Evolutionary conservation across 1,284 basidiomycete genomes (phyloP).

Genomic region (Phellinidium pouzarii): DNA sequence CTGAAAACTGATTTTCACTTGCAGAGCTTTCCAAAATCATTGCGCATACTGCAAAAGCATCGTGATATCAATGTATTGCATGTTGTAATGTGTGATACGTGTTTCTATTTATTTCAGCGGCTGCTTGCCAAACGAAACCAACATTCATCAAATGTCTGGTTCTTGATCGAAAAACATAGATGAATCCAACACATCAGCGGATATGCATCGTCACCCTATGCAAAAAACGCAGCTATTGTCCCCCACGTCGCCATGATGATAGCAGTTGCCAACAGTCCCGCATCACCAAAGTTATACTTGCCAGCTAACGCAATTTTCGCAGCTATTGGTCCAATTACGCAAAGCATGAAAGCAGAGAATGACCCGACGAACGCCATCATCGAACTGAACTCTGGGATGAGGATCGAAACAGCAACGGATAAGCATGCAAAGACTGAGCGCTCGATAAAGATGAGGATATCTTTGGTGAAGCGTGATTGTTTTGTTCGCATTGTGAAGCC

Average conservation of each 20-base stretch:
- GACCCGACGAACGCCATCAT: conserved; percentile 90
- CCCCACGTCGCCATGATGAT: conserved; percentile 72
- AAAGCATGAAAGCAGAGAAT: conserved; percentile 80
- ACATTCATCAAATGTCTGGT: background rate
- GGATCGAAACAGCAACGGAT: conserved; percentile 66
- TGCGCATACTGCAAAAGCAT: conserved; percentile 52
- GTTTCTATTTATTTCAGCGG: background rate
- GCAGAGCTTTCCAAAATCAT: conserved; percentile 83
- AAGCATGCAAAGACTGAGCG: conserved; percentile 53
- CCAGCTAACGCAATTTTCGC: conserved; percentile 54
- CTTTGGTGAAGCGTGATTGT: conserved; percentile 31
- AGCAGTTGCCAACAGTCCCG: conserved; percentile 47
- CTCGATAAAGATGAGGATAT: conserved; percentile 47
- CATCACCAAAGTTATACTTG: conserved; percentile 46
- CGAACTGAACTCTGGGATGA: conserved; percentile 80
- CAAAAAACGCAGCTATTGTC: conserved; percentile 59
- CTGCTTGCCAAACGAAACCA: no score
- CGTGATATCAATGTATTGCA: conserved; percentile 22
- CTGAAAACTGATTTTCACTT: conserved; percentile 15
- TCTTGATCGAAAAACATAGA: no score
- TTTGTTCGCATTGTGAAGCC: conserved; percentile 13
- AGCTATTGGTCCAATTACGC: conserved; percentile 72
- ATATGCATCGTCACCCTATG: conserved; percentile 4
- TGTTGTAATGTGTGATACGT: background rate
- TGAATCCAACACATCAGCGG: background rate